Base-by-base conservation (phyloP, 1,284 basidiomycete species). In the Pseudomicrostroma phylloplanum region DNA sequence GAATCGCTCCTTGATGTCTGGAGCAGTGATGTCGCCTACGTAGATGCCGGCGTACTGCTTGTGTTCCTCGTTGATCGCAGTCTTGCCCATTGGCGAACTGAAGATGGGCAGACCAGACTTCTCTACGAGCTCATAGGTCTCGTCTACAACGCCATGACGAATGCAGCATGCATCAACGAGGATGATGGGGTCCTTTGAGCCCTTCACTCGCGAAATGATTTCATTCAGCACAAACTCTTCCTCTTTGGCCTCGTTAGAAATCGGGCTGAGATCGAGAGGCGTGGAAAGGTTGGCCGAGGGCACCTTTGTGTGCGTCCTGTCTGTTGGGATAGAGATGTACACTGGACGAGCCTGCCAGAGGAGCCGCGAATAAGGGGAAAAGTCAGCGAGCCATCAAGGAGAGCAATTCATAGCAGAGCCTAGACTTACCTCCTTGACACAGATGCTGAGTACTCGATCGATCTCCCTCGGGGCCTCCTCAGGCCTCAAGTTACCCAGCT, bases 141-240 rank as follows among this genome's bases (percentile, higher is more conserved):
- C 87, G 1, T 84, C 77, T 43, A 84, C 84, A 46, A 88, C 88
- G 62, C 87, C 86, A 72, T 92, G 92, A 13, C 92, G 86, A 59
- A 87, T 84, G 0, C 89, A 85, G 75, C 93, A 96, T 0, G 91
- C 91, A 75, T 97, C 93, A 43, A 92, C 87, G 17, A 96, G 85
- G 58, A 96, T 84, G 60, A 91, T 82, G 0, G 88, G 87, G 61
- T 89, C 85, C 73, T 86, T 80, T 4, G 88, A 88, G 11, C 83
- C 81, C 55, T 86, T 82, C 51, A 91, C 86, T 21, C 85, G 83
- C 56, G 85, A 82, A 19, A 83, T 78, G 67, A 93, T 90, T 68
- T 88, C 85, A 13, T 51, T 39, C 8, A 65, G 26, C 36, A 21
- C 58, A 17, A 23, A 55, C 1, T 82, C 79, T 69, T 91, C 87